Evolutionary conservation across 2,329 filamentous ascomycete genomes (phyloP), one percentile per base, ranked within the genome.

Genomic region (Claviceps fusiformis): DNA sequence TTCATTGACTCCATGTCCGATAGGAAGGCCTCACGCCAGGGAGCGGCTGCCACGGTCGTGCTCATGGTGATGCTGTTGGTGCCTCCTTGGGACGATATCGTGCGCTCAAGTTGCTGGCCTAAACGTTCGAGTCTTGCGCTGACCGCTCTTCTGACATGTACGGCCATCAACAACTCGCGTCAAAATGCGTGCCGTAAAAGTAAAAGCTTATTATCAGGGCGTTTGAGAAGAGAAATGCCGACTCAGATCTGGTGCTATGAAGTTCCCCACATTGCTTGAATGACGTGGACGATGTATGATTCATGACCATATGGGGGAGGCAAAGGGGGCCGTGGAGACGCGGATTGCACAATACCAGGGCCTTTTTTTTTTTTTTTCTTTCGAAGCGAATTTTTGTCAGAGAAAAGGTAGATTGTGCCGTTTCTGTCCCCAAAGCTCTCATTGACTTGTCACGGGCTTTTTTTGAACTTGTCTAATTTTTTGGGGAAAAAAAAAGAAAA

Each of bases 11-110:
- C 59, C 48, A 81, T 57, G 61, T 82, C 77, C n/a, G 74, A 66
- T 52, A 79, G 63, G 65, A 82, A 79, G 44, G 68, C 61, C 57
- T 68, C 63, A 55, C 77, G 76, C 79, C 79, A 82, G 10, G 79
- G 78, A 46, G 79, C 76, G 0, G 73, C 63, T 43, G 63, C 47
- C 39, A 55, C 50, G 6, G 49, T 47, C 5, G n/a, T 55, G 43
- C 24, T 44, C 19, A 19, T 27, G 33, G 35, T 15, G 44, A 27
- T 50, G 17, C 29, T 19, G 41, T 17, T 43, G 17, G 13, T 43
- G 9, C 19, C 19, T 19, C 19, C 19, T 11, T 59, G 49, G n/a
- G 63, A 54, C 35, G 63, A 55, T 62, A 67, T 69, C 43, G 59
- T 59, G 55, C 59, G 59, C n/a, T 61, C 58, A 47, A 67, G 61